Percentiles rank a stretch among this genome's conserved stretches.
phyloP scores from a whole-genome alignment of 2,329 filamentous ascomycete species.

The Scytalidium sp. region DNA sequence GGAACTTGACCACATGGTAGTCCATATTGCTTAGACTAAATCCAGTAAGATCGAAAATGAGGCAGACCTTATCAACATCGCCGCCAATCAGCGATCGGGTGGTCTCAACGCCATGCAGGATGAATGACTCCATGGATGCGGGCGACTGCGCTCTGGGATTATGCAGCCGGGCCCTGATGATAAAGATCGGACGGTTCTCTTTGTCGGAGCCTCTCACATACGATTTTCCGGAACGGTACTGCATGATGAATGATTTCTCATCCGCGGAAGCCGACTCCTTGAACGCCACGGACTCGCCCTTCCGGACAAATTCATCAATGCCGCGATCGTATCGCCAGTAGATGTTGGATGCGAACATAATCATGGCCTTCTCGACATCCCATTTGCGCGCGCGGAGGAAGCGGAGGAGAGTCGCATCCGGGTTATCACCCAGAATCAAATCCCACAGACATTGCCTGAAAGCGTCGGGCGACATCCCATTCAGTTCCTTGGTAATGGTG shows the following conservation, averaged over 20 bases:
- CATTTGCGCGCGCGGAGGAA: conserved; percentile 39
- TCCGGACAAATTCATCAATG: conserved; percentile 30
- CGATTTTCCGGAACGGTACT: conserved; percentile 35
- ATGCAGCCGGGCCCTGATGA: conserved; percentile 33
- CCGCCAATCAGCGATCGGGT: conserved; percentile 26
- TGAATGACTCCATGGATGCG: conserved; percentile 33
- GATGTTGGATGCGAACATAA: conserved; percentile 35
- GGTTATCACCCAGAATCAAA: conserved; percentile 30
- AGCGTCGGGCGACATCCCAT: conserved; percentile 36
- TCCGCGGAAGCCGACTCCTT: conserved; percentile 18
- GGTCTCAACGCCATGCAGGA: conserved; percentile 38
- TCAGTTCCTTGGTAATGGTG: background rate
- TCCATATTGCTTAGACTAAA: conserved; percentile 76
- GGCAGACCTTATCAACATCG: conserved; percentile 14
- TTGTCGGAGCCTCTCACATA: conserved; percentile 35
- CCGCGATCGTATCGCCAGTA: conserved; percentile 34
- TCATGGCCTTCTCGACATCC: conserved; percentile 35
- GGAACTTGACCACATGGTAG: conserved; percentile 73
- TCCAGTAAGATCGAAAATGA: conserved; percentile 71
- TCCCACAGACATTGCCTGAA: conserved; percentile 26
- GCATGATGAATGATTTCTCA: conserved; percentile 33
- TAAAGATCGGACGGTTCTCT: conserved; percentile 33
- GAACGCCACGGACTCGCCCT: conserved; percentile 31
- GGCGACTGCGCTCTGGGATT: conserved; percentile 29
- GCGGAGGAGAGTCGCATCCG: conserved; percentile 36